These are phyloP conservation scores for Wilcoxina mikolae DNA, from an alignment of 495 filamentous ascomycete genomes.

Conservation along the genomic window DNA sequence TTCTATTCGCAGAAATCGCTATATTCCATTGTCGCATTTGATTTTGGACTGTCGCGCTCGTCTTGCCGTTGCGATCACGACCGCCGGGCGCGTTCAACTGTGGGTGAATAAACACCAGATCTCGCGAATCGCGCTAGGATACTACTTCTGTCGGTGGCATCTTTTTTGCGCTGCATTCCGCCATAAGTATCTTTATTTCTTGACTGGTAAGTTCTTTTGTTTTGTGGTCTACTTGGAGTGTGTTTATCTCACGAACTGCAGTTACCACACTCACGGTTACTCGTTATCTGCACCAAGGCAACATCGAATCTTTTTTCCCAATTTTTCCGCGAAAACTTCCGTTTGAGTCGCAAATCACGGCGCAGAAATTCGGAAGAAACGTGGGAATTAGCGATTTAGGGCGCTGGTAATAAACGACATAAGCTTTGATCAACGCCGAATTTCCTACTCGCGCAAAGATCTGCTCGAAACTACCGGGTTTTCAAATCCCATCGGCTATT, in stretches of 20 bases:
- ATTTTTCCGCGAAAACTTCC: neutral
- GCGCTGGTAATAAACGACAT: neutral
- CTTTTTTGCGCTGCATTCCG: neutral
- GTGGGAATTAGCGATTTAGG: neutral
- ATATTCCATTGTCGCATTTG: neutral
- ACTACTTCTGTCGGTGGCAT: neutral
- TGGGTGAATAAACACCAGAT: neutral
- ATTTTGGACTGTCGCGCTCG: neutral
- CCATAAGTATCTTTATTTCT: neutral
- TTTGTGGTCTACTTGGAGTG: neutral
- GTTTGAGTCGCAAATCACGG: neutral
- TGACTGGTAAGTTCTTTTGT: constrained; percentile 1
- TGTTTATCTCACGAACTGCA: neutral
- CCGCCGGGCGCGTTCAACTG: neutral
- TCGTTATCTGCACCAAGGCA: constrained; percentile 1
- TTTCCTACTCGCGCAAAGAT: constrained; percentile 3
- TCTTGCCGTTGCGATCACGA: neutral
- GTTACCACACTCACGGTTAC: neutral
- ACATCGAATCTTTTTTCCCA: neutral
- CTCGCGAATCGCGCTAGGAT: too few species aligned
- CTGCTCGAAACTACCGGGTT: constrained; percentile 3
- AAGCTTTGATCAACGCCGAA: constrained; percentile 2
- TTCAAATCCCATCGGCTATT: neutral
- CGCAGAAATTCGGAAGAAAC: neutral
- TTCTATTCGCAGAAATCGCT: neutral